Conservation (phyloP, 306 rosid species). For the Quercus engelmannii region DNA sequence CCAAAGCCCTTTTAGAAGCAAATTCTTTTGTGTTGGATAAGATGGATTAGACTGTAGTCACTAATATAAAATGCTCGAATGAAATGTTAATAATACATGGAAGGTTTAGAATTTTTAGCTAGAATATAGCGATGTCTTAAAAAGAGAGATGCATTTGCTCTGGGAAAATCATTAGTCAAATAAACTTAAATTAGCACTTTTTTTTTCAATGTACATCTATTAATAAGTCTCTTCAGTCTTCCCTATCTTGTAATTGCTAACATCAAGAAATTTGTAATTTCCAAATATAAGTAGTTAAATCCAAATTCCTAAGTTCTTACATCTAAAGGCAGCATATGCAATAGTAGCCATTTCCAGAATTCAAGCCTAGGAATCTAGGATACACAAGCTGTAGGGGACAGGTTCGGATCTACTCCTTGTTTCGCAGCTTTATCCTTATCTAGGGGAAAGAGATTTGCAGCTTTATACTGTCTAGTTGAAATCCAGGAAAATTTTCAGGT, state of each 20-base stretch:
- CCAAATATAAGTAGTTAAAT: not conserved
- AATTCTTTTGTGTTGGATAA: not conserved
- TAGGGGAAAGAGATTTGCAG: not conserved
- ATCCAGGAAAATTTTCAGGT: not conserved
- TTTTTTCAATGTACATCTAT: no score
- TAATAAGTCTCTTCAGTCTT: no score
- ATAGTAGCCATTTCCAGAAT: not conserved
- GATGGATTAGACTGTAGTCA: not conserved
- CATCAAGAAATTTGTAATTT: not conserved
- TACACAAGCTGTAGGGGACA: not conserved
- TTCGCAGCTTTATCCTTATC: not conserved
- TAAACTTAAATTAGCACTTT: not conserved
- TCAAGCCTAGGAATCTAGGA: not conserved
- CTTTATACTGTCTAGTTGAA: not conserved
- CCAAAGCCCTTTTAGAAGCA: not conserved
- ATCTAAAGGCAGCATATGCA: not conserved
- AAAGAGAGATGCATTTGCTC: not conserved
- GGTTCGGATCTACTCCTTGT: not conserved
- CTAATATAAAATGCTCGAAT: not conserved
- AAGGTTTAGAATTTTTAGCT: not conserved
- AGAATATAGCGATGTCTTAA: not conserved
- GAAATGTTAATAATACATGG: not conserved
- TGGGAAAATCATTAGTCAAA: not conserved
- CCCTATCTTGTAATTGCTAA: not conserved
- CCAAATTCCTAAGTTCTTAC: not conserved